Base-by-base conservation (phyloP, 371 early-diverging fungal species). In the Lichtheimia ramosa region DNA sequence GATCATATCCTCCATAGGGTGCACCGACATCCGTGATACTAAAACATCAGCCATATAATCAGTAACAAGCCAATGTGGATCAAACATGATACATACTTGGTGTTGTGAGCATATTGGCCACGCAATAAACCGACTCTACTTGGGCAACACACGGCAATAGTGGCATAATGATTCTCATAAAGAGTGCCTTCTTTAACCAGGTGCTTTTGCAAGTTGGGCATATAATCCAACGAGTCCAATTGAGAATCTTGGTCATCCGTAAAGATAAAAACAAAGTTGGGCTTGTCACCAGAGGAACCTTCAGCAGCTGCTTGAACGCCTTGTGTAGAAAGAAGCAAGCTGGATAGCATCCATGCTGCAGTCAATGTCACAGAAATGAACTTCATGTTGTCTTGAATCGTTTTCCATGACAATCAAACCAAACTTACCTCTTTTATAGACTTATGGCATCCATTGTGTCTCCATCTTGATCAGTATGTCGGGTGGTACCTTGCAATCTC, bases 81-180 rank as follows among this genome's bases (percentile, higher is more conserved):
- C 5, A 8, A 34, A 34, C 10, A 8, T 46, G 28, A 27, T 39
- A 23, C 24, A 12, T 52, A 52, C 70, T 68, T 85, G 81, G 78
- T 83, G 50, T 86, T 86, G 50, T 86, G 88, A 0, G 86, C 79
- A 69, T 83, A 86, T 59, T 88, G 84, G 0, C 85, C 83, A 6
- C 80, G 69, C 58, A 83, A 70, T 5, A 87, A 63, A 0, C 81
- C 73, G 5, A 85, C 85, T 21, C 88, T 76, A 58, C 81, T 80
- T 3, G 88, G 88, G 50, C 88, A 88, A 52, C 88, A 88, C 39
- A 87, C 71, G 15, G 88, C 77, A 6, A 81, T 81, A 3, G 87
- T 87, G 12, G 82, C 83, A 65, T 84, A 85, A 54, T 88, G 85
- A 57, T 87, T 85, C 16, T 64, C 70, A 41, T 81, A 84, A 42